These are phyloP conservation scores for Candida sanyaensis DNA, from an alignment of 1,139 yeast genomes.

Conservation along the genomic window DNA sequence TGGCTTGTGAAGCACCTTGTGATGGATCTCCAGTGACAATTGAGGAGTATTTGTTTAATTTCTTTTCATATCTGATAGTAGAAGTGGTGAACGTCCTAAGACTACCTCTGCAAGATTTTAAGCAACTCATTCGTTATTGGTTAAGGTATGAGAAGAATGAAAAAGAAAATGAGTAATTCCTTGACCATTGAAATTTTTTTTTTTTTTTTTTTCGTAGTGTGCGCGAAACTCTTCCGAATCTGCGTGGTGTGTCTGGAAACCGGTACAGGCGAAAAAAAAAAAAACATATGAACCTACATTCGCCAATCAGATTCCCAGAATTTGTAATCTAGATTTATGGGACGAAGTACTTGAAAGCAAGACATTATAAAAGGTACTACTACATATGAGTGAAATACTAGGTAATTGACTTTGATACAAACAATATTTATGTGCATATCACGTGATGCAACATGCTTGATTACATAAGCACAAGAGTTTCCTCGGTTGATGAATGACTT, in stretches of 20 bases:
- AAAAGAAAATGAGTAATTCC: background rate
- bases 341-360: too few relatives aligned
- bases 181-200: background rate
- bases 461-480: background rate
- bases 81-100: constrained; percentile 11
- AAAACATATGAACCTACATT: background rate
- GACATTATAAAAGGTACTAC: too few relatives aligned
- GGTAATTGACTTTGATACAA: too few relatives aligned
- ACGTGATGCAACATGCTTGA: background rate
- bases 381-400: too few relatives aligned
- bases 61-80: constrained; percentile 27
- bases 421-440: too few relatives aligned
- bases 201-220: background rate
- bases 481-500: background rate
- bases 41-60: constrained; percentile 80
- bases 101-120: constrained; percentile 3
- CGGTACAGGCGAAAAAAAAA: constrained; percentile 3
- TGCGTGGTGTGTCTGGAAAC: background rate
- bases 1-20: constrained; percentile 99
- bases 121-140: background rate
- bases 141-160: background rate
- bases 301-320: background rate
- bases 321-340: background rate
- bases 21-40: constrained; percentile 87
- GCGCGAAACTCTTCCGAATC: background rate